Conservation (phyloP, 169 alveolate genomes). For the Plasmodium relictum region DNA sequence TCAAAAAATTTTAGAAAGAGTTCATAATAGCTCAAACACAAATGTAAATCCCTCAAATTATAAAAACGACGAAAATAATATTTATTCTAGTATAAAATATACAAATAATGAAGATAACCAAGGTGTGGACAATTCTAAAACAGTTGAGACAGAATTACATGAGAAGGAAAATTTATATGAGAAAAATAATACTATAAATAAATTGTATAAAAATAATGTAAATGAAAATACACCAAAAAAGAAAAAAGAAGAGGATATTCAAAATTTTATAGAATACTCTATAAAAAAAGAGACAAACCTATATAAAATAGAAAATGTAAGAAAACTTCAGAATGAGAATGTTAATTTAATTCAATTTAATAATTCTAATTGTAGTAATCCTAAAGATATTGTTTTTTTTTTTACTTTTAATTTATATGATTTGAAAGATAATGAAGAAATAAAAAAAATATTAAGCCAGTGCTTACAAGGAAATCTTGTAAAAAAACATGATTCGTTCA, state of each 20-base stretch:
- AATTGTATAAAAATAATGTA: neutral
- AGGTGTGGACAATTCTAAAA: neutral
- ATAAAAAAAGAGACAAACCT: conserved; percentile 6
- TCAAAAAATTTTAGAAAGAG: conserved; percentile 15
- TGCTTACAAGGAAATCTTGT: conserved; percentile 12
- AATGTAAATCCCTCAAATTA: neutral
- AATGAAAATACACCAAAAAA: neutral
- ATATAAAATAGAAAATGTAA: conserved; percentile 3
- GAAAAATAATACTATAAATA: neutral
- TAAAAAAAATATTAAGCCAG: conserved; percentile 8
- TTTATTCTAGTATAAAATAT: neutral
- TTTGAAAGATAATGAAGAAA: conserved; percentile 14
- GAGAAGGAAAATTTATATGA: neutral
- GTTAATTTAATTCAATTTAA: neutral
- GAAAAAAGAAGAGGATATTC: conserved; percentile 18
- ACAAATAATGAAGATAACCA: neutral
- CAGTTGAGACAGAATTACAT: neutral
- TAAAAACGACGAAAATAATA: neutral
- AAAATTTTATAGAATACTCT: conserved; percentile 5
- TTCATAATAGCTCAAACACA: neutral
- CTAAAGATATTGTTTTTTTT: neutral
- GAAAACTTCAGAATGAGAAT: neutral
- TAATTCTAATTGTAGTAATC: neutral
- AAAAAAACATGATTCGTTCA: neutral
- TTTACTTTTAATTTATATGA: conserved; percentile 41